Percentiles rank a stretch among this genome's conserved stretches.
phyloP scores from a whole-genome alignment of 139 green algal species.

The Volvox africanus region DNA sequence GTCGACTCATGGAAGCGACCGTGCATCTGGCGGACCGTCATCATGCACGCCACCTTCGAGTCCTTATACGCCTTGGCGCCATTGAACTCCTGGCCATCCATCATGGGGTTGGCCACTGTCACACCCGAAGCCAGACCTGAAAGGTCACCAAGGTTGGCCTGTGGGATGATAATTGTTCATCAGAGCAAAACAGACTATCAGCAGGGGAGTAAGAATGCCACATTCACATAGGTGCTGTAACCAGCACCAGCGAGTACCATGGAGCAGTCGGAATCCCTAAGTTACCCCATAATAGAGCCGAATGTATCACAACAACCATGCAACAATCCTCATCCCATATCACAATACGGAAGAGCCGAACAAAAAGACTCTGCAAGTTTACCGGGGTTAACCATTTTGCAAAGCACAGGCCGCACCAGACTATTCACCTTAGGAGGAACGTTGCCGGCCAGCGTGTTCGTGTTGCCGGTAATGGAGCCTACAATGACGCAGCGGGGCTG shows the following conservation, averaged over 20 bases:
- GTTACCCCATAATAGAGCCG: neutral
- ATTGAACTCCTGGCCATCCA: slow-evolving; percentile 91
- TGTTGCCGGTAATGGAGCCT: slow-evolving; percentile 96
- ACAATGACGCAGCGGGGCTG: slow-evolving; percentile 87
- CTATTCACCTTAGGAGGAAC: slow-evolving; percentile 82
- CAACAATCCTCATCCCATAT: neutral
- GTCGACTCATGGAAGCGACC: slow-evolving; percentile 80
- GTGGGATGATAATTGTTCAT: too few species aligned
- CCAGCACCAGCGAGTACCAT: too few species aligned
- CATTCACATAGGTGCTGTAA: too few species aligned
- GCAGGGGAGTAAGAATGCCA: too few species aligned
- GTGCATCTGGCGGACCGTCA: slow-evolving; percentile 94
- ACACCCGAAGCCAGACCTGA: slow-evolving; percentile 71
- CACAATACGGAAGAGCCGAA: too few species aligned
- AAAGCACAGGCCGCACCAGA: neutral
- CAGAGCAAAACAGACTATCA: too few species aligned
- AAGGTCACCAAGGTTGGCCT: slow-evolving; percentile 92
- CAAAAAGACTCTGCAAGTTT: too few species aligned
- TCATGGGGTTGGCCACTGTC: slow-evolving; percentile 76
- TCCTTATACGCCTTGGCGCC: slow-evolving; percentile 99
- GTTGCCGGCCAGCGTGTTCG: slow-evolving; percentile 94
- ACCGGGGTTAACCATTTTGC: too few species aligned
- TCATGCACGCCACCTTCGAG: slow-evolving; percentile 97
- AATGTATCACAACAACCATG: neutral
- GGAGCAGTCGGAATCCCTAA: neutral